Evolutionary conservation across 2,329 filamentous ascomycete species (phyloP).

Genomic region (Exophiala sp.): DNA sequence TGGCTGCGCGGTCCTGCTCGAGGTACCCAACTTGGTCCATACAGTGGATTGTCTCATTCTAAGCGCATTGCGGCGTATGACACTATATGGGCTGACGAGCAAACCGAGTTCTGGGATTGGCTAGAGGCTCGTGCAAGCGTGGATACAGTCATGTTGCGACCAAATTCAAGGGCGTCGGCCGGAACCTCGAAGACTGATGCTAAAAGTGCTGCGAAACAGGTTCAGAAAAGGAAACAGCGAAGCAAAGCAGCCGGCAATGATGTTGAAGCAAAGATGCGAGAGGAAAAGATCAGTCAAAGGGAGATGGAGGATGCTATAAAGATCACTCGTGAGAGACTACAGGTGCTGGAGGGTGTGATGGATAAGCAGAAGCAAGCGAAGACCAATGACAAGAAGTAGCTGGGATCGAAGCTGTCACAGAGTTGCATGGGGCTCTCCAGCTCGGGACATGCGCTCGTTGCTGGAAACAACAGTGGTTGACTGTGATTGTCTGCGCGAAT

Average conservation of each 20-base stretch:
- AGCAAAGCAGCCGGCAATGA: slow-evolving; percentile 38
- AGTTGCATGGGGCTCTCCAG: not conserved
- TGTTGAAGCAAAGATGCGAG: slow-evolving; percentile 56
- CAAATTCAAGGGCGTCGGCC: slow-evolving; percentile 6
- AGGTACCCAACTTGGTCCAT: slow-evolving; percentile 21
- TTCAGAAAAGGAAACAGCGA: slow-evolving; percentile 22
- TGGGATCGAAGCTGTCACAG: not conserved
- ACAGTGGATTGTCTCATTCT: slow-evolving; percentile 43
- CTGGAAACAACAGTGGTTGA: not conserved
- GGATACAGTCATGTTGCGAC: slow-evolving; percentile 50
- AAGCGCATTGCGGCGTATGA: slow-evolving; percentile 81
- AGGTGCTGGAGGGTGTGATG: slow-evolving; percentile 70
- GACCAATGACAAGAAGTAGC: not conserved
- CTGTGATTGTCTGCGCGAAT: too few species aligned
- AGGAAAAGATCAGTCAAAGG: slow-evolving; percentile 67
- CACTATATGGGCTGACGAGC: slow-evolving; percentile 84
- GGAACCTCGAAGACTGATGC: not conserved
- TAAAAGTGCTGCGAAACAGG: slow-evolving; percentile 27
- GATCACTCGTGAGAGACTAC: slow-evolving; percentile 81
- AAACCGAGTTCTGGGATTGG: slow-evolving; percentile 90
- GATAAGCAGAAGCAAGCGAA: slow-evolving; percentile 40
- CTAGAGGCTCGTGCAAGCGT: slow-evolving; percentile 80
- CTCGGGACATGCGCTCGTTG: not conserved
- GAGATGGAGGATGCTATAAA: slow-evolving; percentile 77
- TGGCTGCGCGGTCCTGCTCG: slow-evolving; percentile 59